A percentile compares a stretch with the other conserved stretches of the same genome.
These are phyloP conservation scores for Xylona heveae DNA, from an alignment of 495 filamentous ascomycete genomes.

Conservation along the genomic window DNA sequence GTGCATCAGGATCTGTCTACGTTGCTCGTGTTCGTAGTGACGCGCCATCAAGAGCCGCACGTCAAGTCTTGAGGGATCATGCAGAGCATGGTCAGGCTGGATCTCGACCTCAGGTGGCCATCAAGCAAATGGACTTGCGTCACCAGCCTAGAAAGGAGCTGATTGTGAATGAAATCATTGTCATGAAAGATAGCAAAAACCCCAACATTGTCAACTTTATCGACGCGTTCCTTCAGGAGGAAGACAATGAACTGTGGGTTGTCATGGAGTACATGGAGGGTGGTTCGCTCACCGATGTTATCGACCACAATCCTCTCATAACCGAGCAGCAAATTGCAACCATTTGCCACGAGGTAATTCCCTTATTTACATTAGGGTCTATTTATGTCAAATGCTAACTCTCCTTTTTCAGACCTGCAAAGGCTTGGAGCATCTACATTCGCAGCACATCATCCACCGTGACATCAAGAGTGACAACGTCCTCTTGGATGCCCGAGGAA, in stretches of 20 bases:
- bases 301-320: slow-evolving; percentile 84
- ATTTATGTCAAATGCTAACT: too few species aligned
- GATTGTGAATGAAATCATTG: slow-evolving; percentile 97
- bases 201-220: slow-evolving; percentile 98
- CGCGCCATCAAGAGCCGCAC: slow-evolving; percentile 41
- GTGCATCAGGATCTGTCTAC: slow-evolving; percentile 93
- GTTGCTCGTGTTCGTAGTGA: slow-evolving; percentile 78
- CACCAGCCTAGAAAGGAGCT: slow-evolving; percentile 95
- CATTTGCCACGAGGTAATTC: slow-evolving; percentile 75
- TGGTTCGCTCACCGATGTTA: slow-evolving; percentile 91
- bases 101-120: slow-evolving; percentile 50
- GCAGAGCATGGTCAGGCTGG: slow-evolving; percentile 7
- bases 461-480: slow-evolving; percentile 99
- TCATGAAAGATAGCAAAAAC: slow-evolving; percentile 98
- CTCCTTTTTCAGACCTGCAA: slow-evolving; percentile 57
- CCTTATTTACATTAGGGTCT: slow-evolving; percentile 7
- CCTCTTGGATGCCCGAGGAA: slow-evolving; percentile 74
- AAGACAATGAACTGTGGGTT: slow-evolving; percentile 86
- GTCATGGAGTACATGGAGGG: slow-evolving; percentile 99
- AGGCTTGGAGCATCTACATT: slow-evolving; percentile 81
- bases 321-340: slow-evolving; percentile 93
- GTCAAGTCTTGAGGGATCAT: slow-evolving; percentile 16
- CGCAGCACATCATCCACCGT: slow-evolving; percentile 92
- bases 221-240: slow-evolving; percentile 86
- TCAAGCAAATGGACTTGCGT: slow-evolving; percentile 98